Conservation (phyloP, 768 basidiomycete species). For the Termitomyces heimii region DNA sequence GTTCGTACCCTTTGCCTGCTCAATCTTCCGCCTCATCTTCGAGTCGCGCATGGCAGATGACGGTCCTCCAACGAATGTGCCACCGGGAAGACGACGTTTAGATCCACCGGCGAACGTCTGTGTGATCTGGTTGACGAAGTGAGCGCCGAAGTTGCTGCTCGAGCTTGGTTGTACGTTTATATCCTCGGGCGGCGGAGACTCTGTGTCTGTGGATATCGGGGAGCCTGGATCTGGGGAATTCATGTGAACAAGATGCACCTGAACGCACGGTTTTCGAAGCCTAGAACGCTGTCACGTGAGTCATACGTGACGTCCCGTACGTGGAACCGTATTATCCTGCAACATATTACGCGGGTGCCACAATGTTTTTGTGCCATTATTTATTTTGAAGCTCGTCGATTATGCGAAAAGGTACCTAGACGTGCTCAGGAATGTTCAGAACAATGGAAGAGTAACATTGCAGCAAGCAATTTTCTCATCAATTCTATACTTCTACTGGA, state of each 20-base stretch:
- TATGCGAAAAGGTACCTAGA: too few relatives aligned
- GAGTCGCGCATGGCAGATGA: constrained; percentile 41
- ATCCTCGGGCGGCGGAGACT: constrained; percentile 39
- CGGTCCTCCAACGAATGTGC: constrained; percentile 34
- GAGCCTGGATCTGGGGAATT: constrained; percentile 38
- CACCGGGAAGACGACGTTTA: constrained; percentile 46
- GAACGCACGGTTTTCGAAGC: too few relatives aligned
- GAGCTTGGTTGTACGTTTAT: constrained; percentile 15
- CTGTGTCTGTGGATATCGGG: constrained; percentile 35
- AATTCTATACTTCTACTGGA: too few relatives aligned
- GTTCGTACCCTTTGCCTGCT: constrained; percentile 22
- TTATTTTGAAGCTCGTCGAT: too few relatives aligned
- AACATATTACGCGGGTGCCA: neutral
- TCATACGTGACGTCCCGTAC: too few relatives aligned
- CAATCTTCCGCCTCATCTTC: constrained; percentile 45
- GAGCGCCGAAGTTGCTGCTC: neutral
- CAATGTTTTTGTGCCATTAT: too few relatives aligned
- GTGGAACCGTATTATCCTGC: neutral
- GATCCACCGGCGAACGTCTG: constrained; percentile 29
- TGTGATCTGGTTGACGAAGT: constrained; percentile 27
- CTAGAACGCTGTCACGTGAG: neutral
- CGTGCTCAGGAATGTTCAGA: too few relatives aligned
- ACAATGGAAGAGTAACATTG: too few relatives aligned
- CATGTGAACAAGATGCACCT: constrained; percentile 16
- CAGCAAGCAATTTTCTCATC: too few relatives aligned